Conservation (phyloP, 805 yeast species). For the Candida sphagnicola region DNA sequence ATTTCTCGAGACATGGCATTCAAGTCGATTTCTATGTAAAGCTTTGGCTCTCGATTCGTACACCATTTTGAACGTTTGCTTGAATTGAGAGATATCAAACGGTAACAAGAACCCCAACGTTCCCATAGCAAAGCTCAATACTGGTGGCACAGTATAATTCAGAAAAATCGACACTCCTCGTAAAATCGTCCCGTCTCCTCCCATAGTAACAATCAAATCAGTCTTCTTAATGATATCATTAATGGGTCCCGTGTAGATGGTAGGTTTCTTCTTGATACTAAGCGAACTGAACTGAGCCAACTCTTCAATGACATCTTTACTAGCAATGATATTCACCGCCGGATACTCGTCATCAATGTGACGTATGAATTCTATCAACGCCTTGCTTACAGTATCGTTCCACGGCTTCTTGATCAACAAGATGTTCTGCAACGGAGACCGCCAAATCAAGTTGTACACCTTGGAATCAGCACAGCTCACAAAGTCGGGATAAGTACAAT, state of each 20-base stretch:
- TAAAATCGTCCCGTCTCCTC: constrained; percentile 95
- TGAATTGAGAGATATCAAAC: constrained; percentile 66
- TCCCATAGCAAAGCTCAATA: constrained; percentile 83
- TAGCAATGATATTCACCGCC: constrained; percentile 71
- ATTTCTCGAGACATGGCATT: constrained; percentile 55
- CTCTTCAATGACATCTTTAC: constrained; percentile 71
- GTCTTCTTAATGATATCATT: constrained; percentile 60
- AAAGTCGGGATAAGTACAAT: constrained; percentile 43
- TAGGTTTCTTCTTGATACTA: constrained; percentile 10
- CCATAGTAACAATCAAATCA: constrained; percentile 79
- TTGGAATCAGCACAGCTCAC: constrained; percentile 55
- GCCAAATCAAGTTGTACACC: constrained; percentile 65
- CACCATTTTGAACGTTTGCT: constrained; percentile 60
- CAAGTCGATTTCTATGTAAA: constrained; percentile 71
- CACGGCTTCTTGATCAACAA: constrained; percentile 83
- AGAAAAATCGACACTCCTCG: constrained; percentile 79
- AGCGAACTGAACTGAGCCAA: constrained; percentile 31
- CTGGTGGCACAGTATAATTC: constrained; percentile 78
- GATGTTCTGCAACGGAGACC: constrained; percentile 67
- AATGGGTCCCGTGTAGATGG: constrained; percentile 54
- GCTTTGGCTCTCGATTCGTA: constrained; percentile 67
- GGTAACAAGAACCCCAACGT: constrained; percentile 88
- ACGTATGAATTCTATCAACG: constrained; percentile 61
- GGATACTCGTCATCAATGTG: constrained; percentile 64
- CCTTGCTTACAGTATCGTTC: constrained; percentile 58